Evolutionary conservation across 805 yeast genomes (phyloP).

Genomic region (Yarrowia alimentaria): DNA sequence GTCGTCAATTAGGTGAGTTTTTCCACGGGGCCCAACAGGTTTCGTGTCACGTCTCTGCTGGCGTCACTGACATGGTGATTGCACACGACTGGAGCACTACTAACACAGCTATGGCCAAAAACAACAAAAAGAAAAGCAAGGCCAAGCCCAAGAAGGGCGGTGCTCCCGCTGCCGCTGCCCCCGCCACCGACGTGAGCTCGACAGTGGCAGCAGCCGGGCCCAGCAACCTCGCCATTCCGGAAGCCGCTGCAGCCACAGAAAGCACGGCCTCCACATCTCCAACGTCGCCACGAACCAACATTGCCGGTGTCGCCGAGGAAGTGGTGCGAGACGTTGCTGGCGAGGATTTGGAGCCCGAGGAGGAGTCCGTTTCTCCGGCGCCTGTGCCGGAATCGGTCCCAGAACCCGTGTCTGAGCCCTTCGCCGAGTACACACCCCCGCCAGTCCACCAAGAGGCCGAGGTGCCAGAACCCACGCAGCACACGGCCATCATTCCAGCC

Average conservation of each 20-base stretch:
- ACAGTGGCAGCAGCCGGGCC: conserved; percentile 14
- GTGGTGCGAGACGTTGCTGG: not conserved
- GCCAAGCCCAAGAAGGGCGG: conserved; percentile 21
- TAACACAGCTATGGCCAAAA: conserved; percentile 26
- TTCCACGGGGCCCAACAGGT: too few relatives aligned
- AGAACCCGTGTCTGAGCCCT: too few relatives aligned
- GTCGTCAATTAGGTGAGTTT: conserved; percentile 25
- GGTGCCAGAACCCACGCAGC: too few relatives aligned
- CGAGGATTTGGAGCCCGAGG: not conserved
- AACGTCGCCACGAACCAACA: conserved; percentile 2
- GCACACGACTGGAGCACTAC: not conserved
- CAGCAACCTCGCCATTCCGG: conserved; percentile 2
- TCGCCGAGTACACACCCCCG: too few relatives aligned
- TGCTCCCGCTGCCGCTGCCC: conserved; percentile 6
- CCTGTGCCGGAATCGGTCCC: not conserved
- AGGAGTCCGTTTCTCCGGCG: not conserved
- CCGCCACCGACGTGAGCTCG: conserved; percentile 2
- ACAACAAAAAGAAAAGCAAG: conserved; percentile 20
- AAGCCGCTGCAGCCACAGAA: conserved; percentile 9
- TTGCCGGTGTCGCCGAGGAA: too few relatives aligned
- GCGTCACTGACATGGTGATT: not conserved
- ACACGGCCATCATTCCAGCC: too few relatives aligned
- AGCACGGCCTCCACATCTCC: conserved; percentile 1
- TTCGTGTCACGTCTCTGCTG: too few relatives aligned
- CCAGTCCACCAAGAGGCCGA: too few relatives aligned